phyloP scores from a whole-genome alignment of 495 filamentous ascomycete species.

The Penicillium taxi region DNA sequence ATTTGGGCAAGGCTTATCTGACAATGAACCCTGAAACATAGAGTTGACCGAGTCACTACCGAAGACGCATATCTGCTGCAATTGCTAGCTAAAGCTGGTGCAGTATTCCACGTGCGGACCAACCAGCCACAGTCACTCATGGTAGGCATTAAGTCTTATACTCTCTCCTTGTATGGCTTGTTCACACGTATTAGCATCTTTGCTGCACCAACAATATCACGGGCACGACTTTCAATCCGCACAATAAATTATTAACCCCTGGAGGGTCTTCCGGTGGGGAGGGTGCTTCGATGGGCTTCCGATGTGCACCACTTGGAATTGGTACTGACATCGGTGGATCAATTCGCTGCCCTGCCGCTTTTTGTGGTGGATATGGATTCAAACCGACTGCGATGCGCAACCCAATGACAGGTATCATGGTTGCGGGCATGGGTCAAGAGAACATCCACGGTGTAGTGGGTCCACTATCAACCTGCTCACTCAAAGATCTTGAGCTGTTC shows the following conservation, averaged over 20 bases:
- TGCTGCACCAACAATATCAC: constrained; percentile 55
- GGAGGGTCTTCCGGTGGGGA: constrained; percentile 66
- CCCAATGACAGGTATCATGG: constrained; percentile 33
- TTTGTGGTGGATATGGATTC: constrained; percentile 50
- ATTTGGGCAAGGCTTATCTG: background rate
- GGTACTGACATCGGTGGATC: constrained; percentile 62
- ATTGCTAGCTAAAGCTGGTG: constrained; percentile 32
- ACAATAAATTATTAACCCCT: constrained; percentile 45
- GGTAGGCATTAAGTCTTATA: too few relatives aligned
- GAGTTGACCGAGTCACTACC: constrained; percentile 26
- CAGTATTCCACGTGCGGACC: constrained; percentile 59
- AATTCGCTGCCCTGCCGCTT: constrained; percentile 52
- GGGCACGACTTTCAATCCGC: constrained; percentile 56
- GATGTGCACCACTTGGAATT: constrained; percentile 55
- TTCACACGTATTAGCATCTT: constrained; percentile 22
- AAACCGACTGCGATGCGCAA: constrained; percentile 50
- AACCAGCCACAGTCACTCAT: constrained; percentile 49
- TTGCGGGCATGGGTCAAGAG: constrained; percentile 49
- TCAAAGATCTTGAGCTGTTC: constrained; percentile 59
- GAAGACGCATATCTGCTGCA: constrained; percentile 32
- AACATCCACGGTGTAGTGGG: constrained; percentile 54
- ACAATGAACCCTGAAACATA: constrained; percentile 6
- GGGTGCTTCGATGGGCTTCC: constrained; percentile 54
- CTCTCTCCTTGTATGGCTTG: too few relatives aligned
- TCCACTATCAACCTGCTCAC: constrained; percentile 48